Evolutionary conservation across 1,139 yeast genomes (phyloP).

Genomic region (Yamadazyma aaseri): DNA sequence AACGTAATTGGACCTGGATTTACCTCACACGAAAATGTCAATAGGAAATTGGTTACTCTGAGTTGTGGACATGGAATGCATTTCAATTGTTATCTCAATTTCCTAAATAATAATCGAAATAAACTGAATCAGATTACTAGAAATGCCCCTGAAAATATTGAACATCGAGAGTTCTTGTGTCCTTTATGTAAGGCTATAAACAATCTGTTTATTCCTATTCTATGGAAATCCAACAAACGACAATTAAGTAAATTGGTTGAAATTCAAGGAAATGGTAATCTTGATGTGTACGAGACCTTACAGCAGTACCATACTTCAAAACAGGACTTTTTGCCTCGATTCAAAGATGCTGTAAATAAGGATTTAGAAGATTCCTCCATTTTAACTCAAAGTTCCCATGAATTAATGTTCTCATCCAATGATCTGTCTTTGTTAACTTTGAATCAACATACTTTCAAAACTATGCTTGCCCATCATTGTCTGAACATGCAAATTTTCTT

Average conservation of each 20-base stretch:
- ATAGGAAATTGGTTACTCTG: constrained; percentile 57
- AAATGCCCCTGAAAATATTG: constrained; percentile 74
- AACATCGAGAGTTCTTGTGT: constrained; percentile 75
- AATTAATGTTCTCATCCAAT: constrained; percentile 3
- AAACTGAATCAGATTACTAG: constrained; percentile 75
- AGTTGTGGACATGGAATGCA: constrained; percentile 98
- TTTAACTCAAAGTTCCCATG: constrained; percentile 25
- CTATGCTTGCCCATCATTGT: constrained; percentile 34
- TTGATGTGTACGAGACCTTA: constrained; percentile 16
- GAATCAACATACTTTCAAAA: constrained; percentile 28
- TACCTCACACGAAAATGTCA: constrained; percentile 39
- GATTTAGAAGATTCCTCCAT: constrained; percentile 23
- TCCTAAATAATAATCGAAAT: constrained; percentile 45
- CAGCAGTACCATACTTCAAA: constrained; percentile 18
- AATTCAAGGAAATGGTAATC: constrained; percentile 4
- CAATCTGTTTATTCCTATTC: constrained; percentile 77
- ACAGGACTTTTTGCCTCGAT: constrained; percentile 27
- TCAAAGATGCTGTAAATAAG: constrained; percentile 17
- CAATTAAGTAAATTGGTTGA: constrained; percentile 21
- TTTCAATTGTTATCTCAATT: constrained; percentile 69
- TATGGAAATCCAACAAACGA: constrained; percentile 46
- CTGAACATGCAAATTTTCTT: constrained; percentile 36
- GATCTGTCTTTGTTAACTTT: constrained; percentile 10
- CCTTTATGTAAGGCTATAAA: constrained; percentile 89
- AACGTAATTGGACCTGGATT: constrained; percentile 73